These are phyloP conservation scores for Gomphus sp. DNA, from an alignment of 1,284 basidiomycete species.

Conservation along the genomic window DNA sequence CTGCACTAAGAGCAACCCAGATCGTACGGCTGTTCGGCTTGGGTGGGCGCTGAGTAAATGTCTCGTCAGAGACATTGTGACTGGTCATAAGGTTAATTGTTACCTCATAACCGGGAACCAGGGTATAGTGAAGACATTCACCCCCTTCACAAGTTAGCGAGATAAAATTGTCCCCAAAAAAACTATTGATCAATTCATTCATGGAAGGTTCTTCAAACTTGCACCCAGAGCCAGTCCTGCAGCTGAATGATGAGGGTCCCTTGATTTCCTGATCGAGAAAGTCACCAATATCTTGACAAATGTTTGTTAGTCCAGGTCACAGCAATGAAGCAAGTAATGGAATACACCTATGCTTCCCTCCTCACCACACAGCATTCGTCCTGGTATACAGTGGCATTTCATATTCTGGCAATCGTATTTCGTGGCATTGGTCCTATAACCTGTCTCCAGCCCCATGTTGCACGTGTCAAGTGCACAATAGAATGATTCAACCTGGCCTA, in stretches of 20 bases:
- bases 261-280: conserved; percentile 87
- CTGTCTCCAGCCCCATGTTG: conserved; percentile 36
- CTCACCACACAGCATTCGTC: conserved; percentile 91
- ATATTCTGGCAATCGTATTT: conserved; percentile 76
- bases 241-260: conserved; percentile 85
- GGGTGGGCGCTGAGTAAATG: conserved; percentile 46
- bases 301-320: neutral
- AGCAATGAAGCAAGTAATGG: neutral
- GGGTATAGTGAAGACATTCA: conserved; percentile 89
- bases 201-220: conserved; percentile 93
- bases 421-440: conserved; percentile 66
- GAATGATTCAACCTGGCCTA: conserved; percentile 88
- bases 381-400: conserved; percentile 86
- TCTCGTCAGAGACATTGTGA: neutral
- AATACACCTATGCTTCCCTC: conserved; percentile 84
- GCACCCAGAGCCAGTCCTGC: conserved; percentile 68
- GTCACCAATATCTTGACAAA: conserved; percentile 78
- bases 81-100: conserved; percentile 17
- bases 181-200: conserved; percentile 88
- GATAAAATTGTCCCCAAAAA: conserved; percentile 91
- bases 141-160: conserved; percentile 82
- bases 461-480: conserved; percentile 83
- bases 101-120: conserved; percentile 88
- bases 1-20: conserved; percentile 80
- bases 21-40: conserved; percentile 66